Percentiles rank a stretch among this genome's conserved stretches.
These are phyloP conservation scores for Aegilops sharonensis DNA, from an alignment of 176 grass and related monocot genomes.

Conservation along the genomic window DNA sequence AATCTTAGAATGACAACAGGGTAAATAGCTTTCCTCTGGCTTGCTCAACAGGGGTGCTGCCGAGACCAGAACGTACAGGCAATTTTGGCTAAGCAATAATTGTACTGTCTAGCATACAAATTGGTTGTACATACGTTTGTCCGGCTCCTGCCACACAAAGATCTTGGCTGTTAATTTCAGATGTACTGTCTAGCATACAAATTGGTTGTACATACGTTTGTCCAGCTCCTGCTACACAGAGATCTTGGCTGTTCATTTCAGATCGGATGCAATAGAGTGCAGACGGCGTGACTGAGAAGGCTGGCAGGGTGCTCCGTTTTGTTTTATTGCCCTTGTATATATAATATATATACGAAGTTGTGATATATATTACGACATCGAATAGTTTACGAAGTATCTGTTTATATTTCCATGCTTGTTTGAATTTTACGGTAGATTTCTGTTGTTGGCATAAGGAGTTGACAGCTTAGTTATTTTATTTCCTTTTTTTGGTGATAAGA, in stretches of 20 bases:
- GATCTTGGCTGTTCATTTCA: background rate
- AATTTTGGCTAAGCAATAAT: background rate
- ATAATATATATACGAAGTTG: background rate
- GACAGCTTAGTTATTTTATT: slow-evolving; percentile 17
- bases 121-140: background rate
- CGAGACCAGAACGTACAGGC: background rate
- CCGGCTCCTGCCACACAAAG: background rate
- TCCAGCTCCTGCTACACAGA: no score
- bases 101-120: background rate
- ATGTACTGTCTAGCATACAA: no score
- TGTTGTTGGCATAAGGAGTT: background rate
- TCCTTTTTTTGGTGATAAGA: slow-evolving; percentile 47
- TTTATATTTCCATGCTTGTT: slow-evolving; percentile 8
- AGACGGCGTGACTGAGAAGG: background rate
- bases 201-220: no score
- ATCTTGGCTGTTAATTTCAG: background rate
- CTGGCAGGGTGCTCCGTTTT: background rate
- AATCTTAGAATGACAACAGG: background rate
- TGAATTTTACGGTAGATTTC: background rate
- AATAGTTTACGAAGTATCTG: background rate
- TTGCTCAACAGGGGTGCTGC: background rate
- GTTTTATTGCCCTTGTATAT: background rate
- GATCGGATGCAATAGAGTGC: background rate
- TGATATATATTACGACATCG: background rate
- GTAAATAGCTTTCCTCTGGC: background rate